phyloP scores from a whole-genome alignment of 306 rosid species.

The Cucumis hystrix region DNA sequence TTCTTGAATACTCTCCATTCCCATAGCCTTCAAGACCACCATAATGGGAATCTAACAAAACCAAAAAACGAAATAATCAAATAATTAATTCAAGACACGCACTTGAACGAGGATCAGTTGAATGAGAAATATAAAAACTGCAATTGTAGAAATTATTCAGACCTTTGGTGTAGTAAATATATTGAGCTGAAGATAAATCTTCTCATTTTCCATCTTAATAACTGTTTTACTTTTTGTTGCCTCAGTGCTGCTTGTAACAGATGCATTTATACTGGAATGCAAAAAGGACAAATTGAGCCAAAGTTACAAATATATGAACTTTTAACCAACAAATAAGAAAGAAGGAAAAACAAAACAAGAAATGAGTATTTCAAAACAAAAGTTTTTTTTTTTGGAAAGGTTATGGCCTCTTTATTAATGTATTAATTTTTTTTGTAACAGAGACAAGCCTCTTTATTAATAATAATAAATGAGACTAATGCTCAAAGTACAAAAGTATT shows the following conservation, averaged over 20 bases:
- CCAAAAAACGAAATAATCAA: neutral
- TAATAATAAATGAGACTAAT: too few relatives aligned
- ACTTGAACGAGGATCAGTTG: neutral
- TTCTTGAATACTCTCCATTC: constrained; percentile 86
- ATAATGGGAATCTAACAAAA: constrained; percentile 55
- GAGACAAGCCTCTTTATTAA: too few relatives aligned
- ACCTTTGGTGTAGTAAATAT: constrained; percentile 54
- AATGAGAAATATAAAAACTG: neutral
- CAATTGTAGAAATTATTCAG: neutral
- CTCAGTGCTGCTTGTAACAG: constrained; percentile 81
- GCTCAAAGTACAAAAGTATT: too few relatives aligned
- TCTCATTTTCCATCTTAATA: constrained; percentile 65
- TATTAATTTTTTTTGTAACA: too few relatives aligned
- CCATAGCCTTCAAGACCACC: constrained; percentile 89
- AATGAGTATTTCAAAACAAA: neutral
- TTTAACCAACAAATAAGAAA: constrained; percentile 9
- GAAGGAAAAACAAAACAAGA: neutral
- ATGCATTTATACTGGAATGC: constrained; percentile 54
- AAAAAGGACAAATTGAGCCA: neutral
- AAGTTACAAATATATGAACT: neutral
- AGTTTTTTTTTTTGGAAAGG: too few relatives aligned
- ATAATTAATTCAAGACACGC: constrained; percentile 1
- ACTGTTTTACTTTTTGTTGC: constrained; percentile 54
- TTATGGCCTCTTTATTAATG: too few relatives aligned
- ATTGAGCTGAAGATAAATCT: constrained; percentile 56